Conservation (phyloP, 805 yeast species). For the Deakozyma indianensis region DNA sequence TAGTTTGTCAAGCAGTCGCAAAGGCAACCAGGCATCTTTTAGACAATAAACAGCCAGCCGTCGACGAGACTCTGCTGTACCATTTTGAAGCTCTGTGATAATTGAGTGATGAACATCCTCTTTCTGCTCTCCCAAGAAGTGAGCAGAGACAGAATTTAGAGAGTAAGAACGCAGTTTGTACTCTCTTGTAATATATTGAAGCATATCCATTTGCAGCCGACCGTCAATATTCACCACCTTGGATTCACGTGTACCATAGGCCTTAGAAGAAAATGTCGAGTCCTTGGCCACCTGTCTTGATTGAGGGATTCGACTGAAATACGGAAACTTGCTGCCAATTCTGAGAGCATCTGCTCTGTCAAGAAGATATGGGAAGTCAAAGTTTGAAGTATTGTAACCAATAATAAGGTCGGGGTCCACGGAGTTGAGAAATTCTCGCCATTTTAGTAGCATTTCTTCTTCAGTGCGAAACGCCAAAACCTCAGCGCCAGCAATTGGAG, state of each 20-base stretch:
- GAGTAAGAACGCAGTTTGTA: slow-evolving; percentile 91
- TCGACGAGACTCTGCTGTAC: slow-evolving; percentile 82
- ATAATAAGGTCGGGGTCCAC: slow-evolving; percentile 94
- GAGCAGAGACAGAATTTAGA: slow-evolving; percentile 86
- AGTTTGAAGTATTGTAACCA: slow-evolving; percentile 90
- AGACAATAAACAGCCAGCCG: slow-evolving; percentile 93
- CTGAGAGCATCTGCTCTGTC: slow-evolving; percentile 72
- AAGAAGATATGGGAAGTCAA: slow-evolving; percentile 84
- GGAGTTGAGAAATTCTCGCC: slow-evolving; percentile 75
- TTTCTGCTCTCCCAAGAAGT: slow-evolving; percentile 86
- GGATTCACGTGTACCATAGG: slow-evolving; percentile 91
- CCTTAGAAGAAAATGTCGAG: slow-evolving; percentile 79
- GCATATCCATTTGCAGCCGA: slow-evolving; percentile 82
- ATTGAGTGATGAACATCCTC: slow-evolving; percentile 98
- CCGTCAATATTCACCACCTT: slow-evolving; percentile 90
- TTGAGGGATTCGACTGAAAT: slow-evolving; percentile 59
- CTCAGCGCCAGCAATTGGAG: slow-evolving; percentile 89
- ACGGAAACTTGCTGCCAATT: slow-evolving; percentile 54
- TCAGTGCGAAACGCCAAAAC: slow-evolving; percentile 65
- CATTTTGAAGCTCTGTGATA: slow-evolving; percentile 87
- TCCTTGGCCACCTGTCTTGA: slow-evolving; percentile 69
- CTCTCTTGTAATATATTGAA: slow-evolving; percentile 89
- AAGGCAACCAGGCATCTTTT: slow-evolving; percentile 88
- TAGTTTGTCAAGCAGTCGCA: slow-evolving; percentile 75
- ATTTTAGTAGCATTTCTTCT: slow-evolving; percentile 63